These are phyloP conservation scores for Spathaspora sp. DNA, from an alignment of 1,139 yeast genomes.

Conservation along the genomic window DNA sequence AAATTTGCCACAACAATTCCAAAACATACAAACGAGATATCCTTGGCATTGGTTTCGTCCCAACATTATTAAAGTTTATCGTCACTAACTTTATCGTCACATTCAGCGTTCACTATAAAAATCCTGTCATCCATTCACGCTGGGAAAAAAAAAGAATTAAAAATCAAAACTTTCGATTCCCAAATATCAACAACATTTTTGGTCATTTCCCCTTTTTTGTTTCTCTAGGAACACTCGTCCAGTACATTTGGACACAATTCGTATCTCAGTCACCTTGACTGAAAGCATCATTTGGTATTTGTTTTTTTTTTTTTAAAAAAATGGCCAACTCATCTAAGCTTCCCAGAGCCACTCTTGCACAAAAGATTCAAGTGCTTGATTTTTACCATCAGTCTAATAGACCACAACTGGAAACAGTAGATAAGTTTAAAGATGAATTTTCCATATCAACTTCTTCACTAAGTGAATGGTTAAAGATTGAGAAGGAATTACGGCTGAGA, in stretches of 20 bases:
- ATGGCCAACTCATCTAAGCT: constrained; percentile 20
- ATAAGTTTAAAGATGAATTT: constrained; percentile 45
- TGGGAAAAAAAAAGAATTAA: background rate
- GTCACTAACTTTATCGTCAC: too few species aligned
- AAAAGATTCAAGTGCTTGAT: constrained; percentile 55
- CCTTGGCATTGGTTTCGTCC: too few species aligned
- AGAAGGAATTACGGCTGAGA: constrained; percentile 46
- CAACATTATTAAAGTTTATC: too few species aligned
- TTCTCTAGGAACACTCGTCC: background rate
- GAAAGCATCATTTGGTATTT: background rate
- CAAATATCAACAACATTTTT: background rate
- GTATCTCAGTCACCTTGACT: background rate
- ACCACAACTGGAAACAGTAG: constrained; percentile 61
- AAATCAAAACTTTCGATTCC: background rate
- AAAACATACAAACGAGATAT: too few species aligned
- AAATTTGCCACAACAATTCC: too few species aligned
- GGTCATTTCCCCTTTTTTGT: too few species aligned
- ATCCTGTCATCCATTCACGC: too few species aligned
- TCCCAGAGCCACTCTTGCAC: constrained; percentile 60
- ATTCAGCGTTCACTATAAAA: too few species aligned
- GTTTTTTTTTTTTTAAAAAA: background rate
- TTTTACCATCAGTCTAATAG: constrained; percentile 46
- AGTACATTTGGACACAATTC: background rate
- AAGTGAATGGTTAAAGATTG: constrained; percentile 61
- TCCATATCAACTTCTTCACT: constrained; percentile 58